A percentile compares a stretch with the other conserved stretches of the same genome.
phyloP scores from a whole-genome alignment of 257 asterid species.

The Solanum bulbocastanum region DNA sequence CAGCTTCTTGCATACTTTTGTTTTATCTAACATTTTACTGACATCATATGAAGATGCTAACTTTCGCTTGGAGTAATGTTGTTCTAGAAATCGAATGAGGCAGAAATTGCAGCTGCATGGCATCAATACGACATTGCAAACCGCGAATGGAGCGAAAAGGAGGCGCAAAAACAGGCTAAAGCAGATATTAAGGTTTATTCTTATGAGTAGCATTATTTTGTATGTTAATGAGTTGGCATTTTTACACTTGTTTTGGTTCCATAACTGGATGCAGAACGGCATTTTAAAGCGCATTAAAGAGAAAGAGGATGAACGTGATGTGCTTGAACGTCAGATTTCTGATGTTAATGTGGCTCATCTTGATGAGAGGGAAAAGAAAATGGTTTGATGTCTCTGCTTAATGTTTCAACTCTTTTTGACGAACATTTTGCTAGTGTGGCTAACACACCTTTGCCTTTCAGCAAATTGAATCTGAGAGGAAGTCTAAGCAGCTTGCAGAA shows the following conservation, averaged over 20 bases:
- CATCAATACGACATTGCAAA: slow-evolving; percentile 47
- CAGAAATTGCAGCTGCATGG: slow-evolving; percentile 33
- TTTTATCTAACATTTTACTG: background rate
- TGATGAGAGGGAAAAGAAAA: slow-evolving; percentile 68
- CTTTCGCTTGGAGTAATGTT: slow-evolving; percentile 16
- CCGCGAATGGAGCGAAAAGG: slow-evolving; percentile 50
- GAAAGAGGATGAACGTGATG: slow-evolving; percentile 54
- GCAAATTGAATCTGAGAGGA: slow-evolving; percentile 67
- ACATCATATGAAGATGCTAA: slow-evolving; percentile 1
- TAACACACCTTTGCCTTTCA: slow-evolving; percentile 26
- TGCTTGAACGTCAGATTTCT: slow-evolving; percentile 51
- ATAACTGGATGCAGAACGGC: slow-evolving; percentile 35
- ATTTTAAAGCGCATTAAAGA: slow-evolving; percentile 47
- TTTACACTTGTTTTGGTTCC: background rate
- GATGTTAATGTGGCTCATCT: slow-evolving; percentile 39
- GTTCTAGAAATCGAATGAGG: slow-evolving; percentile 51
- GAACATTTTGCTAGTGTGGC: slow-evolving; percentile 2
- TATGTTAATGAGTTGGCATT: background rate
- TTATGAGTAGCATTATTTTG: background rate
- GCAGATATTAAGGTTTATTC: slow-evolving; percentile 50
- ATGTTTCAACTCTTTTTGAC: background rate
- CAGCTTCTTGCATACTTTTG: background rate
- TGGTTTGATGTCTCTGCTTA: slow-evolving; percentile 36
- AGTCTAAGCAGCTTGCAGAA: slow-evolving; percentile 45
- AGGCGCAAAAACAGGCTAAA: slow-evolving; percentile 63